Conservation (phyloP, 1,284 basidiomycete genomes). For the Microbotryum saponariae region DNA sequence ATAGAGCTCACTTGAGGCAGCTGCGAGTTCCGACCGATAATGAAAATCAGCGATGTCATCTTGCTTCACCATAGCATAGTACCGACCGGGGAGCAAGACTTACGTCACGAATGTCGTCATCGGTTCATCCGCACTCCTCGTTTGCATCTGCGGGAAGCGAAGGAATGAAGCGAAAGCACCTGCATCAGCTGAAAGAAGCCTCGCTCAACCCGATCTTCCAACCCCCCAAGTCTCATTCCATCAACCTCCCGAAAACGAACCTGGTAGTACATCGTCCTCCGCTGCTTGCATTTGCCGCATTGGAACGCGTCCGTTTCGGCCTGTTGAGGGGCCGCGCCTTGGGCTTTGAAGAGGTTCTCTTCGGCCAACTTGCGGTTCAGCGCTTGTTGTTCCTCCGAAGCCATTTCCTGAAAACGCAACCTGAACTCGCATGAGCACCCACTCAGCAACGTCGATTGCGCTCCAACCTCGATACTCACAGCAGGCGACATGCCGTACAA, state of each 20-base stretch:
- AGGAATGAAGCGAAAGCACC: not conserved
- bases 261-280: constrained; percentile 86
- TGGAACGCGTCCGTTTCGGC: constrained; percentile 99
- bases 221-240: not conserved
- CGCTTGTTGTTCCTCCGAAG: constrained; percentile 79
- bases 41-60: not conserved
- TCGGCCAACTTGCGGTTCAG: constrained; percentile 73
- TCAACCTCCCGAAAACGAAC: constrained; percentile 5
- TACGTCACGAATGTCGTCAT: constrained; percentile 68
- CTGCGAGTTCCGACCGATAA: constrained; percentile 58
- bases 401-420: constrained; percentile 68
- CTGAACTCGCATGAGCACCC: not conserved
- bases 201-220: not conserved
- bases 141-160: constrained; percentile 55
- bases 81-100: constrained; percentile 34
- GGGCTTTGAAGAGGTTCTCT: constrained; percentile 83
- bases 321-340: constrained; percentile 69
- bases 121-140: constrained; percentile 87
- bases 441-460: not conserved
- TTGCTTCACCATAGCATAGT: not conserved
- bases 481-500: constrained; percentile 27
- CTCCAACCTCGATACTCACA: not conserved
- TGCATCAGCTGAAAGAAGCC: not conserved
- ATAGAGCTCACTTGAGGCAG: constrained; percentile 49
- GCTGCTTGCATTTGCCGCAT: constrained; percentile 73